Conservation (phyloP, 208 protist species). For the Acanthamoeba lenticulata region DNA sequence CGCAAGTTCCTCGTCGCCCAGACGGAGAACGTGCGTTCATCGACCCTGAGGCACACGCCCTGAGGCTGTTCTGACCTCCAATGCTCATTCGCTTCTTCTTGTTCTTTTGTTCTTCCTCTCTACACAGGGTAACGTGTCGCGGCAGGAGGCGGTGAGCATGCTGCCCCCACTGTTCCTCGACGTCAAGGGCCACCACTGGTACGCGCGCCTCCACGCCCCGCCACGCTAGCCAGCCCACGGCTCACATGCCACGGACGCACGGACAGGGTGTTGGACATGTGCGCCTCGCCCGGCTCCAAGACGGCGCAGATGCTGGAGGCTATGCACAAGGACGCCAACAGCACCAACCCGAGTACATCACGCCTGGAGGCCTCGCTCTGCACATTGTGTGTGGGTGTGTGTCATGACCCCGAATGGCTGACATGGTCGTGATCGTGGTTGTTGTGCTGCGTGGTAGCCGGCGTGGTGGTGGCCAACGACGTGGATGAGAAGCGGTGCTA, state of each 20-base stretch:
- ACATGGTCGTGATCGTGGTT: not conserved
- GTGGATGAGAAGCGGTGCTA: conserved; percentile 86
- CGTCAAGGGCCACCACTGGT: conserved; percentile 80
- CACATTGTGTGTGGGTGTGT: not conserved
- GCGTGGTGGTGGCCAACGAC: conserved; percentile 89
- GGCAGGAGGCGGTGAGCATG: conserved; percentile 89
- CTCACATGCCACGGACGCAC: not conserved
- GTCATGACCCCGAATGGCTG: not conserved
- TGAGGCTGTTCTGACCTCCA: too few species aligned
- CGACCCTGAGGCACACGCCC: too few species aligned
- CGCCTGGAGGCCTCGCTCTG: too few species aligned
- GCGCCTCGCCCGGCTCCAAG: conserved; percentile 91
- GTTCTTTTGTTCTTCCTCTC: too few species aligned
- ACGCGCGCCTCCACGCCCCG: not conserved
- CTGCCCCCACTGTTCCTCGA: conserved; percentile 88
- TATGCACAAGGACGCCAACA: conserved; percentile 70
- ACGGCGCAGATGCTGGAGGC: conserved; percentile 89
- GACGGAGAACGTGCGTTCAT: not conserved
- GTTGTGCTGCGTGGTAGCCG: conserved; percentile 44
- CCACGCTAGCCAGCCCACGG: not conserved
- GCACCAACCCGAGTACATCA: not conserved
- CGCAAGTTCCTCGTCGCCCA: not conserved
- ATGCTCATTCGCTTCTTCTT: too few species aligned
- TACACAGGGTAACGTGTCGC: conserved; percentile 23
- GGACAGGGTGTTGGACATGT: conserved; percentile 89